A percentile compares a stretch with the other conserved stretches of the same genome.
These are phyloP conservation scores for Cystobasidiaceae sp. DNA, from an alignment of 1,284 basidiomycete species.

Conservation along the genomic window DNA sequence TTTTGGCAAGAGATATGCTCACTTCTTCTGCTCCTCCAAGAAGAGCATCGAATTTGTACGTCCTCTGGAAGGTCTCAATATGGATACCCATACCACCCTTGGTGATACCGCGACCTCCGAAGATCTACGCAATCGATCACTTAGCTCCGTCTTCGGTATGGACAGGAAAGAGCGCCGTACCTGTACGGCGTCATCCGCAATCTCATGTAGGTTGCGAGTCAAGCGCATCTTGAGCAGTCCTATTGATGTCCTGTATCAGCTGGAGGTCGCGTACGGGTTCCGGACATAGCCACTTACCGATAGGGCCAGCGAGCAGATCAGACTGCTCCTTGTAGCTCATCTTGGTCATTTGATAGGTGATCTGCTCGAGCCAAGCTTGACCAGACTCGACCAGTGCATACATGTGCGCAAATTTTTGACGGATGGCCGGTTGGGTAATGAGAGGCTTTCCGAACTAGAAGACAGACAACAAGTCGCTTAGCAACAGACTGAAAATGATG, in stretches of 20 bases:
- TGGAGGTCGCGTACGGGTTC: neutral
- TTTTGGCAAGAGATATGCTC: neutral
- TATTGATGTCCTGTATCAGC: neutral
- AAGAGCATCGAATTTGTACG: constrained; percentile 35
- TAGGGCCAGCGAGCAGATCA: constrained; percentile 40
- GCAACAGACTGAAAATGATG: no score
- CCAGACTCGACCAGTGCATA: constrained; percentile 44
- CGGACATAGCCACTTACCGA: constrained; percentile 3
- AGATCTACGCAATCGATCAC: constrained; percentile 48
- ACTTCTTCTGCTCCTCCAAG: constrained; percentile 31
- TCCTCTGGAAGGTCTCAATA: constrained; percentile 54
- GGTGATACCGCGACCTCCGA: constrained; percentile 73
- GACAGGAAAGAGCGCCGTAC: neutral
- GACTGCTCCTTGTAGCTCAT: constrained; percentile 41
- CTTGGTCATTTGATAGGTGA: constrained; percentile 39
- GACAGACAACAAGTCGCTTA: neutral
- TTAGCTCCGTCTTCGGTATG: neutral
- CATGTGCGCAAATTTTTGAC: constrained; percentile 45
- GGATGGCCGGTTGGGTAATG: constrained; percentile 48
- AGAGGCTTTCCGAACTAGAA: constrained; percentile 44
- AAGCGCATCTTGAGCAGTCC: constrained; percentile 32
- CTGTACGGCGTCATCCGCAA: constrained; percentile 37
- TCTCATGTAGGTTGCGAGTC: constrained; percentile 34
- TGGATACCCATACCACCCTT: constrained; percentile 64
- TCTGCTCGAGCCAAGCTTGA: constrained; percentile 41